Evolutionary conservation across 805 yeast species (phyloP).

Genomic region (Priceomyces carsonii): DNA sequence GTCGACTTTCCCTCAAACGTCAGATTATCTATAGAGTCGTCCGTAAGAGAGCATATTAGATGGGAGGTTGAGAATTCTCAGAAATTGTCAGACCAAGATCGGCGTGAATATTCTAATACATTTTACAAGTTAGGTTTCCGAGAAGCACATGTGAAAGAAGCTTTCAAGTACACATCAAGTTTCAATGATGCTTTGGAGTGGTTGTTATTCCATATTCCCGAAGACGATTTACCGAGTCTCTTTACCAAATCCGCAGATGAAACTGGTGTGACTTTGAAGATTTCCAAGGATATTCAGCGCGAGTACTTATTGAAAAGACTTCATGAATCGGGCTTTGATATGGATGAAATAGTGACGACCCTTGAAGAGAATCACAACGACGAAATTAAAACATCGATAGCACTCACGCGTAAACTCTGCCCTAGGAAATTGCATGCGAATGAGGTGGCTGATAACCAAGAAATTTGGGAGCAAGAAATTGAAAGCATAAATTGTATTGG

Average conservation of each 20-base stretch:
- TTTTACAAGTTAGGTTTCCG: slow-evolving; percentile 61
- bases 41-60: slow-evolving; percentile 55
- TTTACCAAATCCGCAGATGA: slow-evolving; percentile 61
- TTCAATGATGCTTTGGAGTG: slow-evolving; percentile 64
- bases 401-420: slow-evolving; percentile 42
- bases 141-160: slow-evolving; percentile 66
- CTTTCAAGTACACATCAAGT: slow-evolving; percentile 55
- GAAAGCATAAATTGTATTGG: slow-evolving; percentile 67
- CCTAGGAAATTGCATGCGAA: too few relatives aligned
- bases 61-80: slow-evolving; percentile 43
- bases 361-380: slow-evolving; percentile 42
- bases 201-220: slow-evolving; percentile 88
- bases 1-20: slow-evolving; percentile 67
- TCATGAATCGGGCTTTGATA: slow-evolving; percentile 67
- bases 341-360: slow-evolving; percentile 57
- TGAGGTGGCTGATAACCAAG: slow-evolving; percentile 31
- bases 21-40: slow-evolving; percentile 61
- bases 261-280: slow-evolving; percentile 56
- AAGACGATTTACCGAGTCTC: slow-evolving; percentile 80
- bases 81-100: slow-evolving; percentile 9
- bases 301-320: slow-evolving; percentile 63
- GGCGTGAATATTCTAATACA: slow-evolving; percentile 3
- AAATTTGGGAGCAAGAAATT: slow-evolving; percentile 73
- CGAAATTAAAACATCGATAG: slow-evolving; percentile 53
- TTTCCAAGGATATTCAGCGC: slow-evolving; percentile 51